A percentile compares a stretch with the other conserved stretches of the same genome.
Conservation (phyloP, 2,329 filamentous ascomycete species). For the Trichophyton schoenleinii region DNA sequence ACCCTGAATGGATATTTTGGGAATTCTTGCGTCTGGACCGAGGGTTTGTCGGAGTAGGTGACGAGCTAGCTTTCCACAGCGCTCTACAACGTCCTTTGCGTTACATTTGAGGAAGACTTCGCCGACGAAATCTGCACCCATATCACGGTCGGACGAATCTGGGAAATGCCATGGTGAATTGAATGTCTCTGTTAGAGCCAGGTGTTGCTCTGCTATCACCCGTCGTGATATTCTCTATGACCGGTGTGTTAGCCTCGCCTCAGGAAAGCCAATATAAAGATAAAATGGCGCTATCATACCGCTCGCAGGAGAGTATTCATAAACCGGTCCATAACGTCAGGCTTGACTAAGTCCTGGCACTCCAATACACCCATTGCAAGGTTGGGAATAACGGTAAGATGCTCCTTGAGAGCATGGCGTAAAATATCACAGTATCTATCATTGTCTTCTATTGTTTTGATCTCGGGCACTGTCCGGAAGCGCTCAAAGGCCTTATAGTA, state of each 20-base stretch:
- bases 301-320: slow-evolving; percentile 91
- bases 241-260: not conserved
- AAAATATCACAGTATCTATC: slow-evolving; percentile 73
- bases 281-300: slow-evolving; percentile 38
- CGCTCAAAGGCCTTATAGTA: slow-evolving; percentile 95
- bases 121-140: slow-evolving; percentile 75
- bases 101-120: slow-evolving; percentile 92
- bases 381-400: slow-evolving; percentile 86
- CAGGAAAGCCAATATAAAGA: not conserved
- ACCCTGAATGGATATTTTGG: slow-evolving; percentile 69
- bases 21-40: slow-evolving; percentile 56
- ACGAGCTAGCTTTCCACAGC: slow-evolving; percentile 64
- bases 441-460: slow-evolving; percentile 79
- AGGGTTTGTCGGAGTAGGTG: slow-evolving; percentile 64
- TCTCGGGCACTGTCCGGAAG: slow-evolving; percentile 70
- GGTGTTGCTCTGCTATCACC: slow-evolving; percentile 94
- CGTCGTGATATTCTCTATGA: slow-evolving; percentile 75
- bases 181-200: slow-evolving; percentile 89
- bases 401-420: slow-evolving; percentile 65
- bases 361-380: slow-evolving; percentile 90
- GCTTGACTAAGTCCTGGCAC: slow-evolving; percentile 68
- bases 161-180: slow-evolving; percentile 83
- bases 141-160: slow-evolving; percentile 54
- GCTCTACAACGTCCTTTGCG: slow-evolving; percentile 74
- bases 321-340: slow-evolving; percentile 75